Percentiles rank a stretch among this genome's conserved stretches.
Conservation (phyloP, 2,329 filamentous ascomycete genomes). For the Westerdykella aurantiaca region DNA sequence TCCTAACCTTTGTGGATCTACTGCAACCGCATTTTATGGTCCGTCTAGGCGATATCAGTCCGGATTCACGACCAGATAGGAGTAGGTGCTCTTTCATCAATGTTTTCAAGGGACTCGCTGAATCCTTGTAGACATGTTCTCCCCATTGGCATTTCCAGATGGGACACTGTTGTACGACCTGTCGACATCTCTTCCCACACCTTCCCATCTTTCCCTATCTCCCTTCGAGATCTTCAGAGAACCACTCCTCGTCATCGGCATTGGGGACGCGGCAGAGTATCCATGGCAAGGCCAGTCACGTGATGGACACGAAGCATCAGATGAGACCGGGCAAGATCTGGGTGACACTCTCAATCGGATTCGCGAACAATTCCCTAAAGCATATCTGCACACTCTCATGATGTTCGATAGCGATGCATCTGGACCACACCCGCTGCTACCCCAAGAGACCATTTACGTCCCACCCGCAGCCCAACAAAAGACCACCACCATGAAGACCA, state of each 20-base stretch:
- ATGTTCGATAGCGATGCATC: conserved; percentile 64
- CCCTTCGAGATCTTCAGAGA: conserved; percentile 90
- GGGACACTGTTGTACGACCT: conserved; percentile 87
- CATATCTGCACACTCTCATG: conserved; percentile 70
- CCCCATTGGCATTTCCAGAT: conserved; percentile 77
- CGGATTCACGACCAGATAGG: conserved; percentile 77
- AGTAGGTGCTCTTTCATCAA: conserved; percentile 52
- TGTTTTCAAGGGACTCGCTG: conserved; percentile 21
- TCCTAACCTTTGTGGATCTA: conserved; percentile 70
- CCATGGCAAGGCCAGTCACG: conserved; percentile 40
- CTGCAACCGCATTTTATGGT: conserved; percentile 76
- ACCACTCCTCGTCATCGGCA: conserved; percentile 73
- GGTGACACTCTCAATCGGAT: conserved; percentile 50
- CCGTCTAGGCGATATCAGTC: conserved; percentile 76
- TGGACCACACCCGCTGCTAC: conserved; percentile 38
- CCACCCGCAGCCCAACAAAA: conserved; percentile 64
- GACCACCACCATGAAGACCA: conserved; percentile 58
- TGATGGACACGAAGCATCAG: conserved; percentile 26
- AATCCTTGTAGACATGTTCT: conserved; percentile 73
- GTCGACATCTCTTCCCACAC: conserved; percentile 70
- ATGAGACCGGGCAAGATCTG: conserved; percentile 55
- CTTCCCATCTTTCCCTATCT: conserved; percentile 70
- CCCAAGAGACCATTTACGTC: conserved; percentile 64
- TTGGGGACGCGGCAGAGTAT: conserved; percentile 72
- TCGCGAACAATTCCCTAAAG: conserved; percentile 67